Percentiles rank a stretch among this genome's conserved stretches.
These are phyloP conservation scores for Xylaria flabelliformis DNA, from an alignment of 495 filamentous ascomycete species.

Conservation along the genomic window DNA sequence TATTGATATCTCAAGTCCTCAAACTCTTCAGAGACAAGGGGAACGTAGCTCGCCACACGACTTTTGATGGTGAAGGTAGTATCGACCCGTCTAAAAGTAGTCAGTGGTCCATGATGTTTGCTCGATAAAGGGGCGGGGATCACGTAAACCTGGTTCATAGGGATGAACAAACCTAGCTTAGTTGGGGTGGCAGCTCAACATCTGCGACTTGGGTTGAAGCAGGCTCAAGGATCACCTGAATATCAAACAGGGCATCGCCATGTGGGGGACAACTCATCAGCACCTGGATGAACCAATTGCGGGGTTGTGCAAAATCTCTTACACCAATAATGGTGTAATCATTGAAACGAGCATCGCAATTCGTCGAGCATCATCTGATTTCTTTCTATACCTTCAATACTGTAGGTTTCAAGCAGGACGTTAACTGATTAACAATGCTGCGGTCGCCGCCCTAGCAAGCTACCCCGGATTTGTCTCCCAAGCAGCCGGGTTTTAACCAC, in stretches of 20 bases:
- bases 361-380: background rate
- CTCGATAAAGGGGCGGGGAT: background rate
- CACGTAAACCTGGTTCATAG: background rate
- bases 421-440: background rate
- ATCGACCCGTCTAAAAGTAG: conserved; percentile 1
- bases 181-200: background rate
- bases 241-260: conserved; percentile 13
- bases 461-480: background rate
- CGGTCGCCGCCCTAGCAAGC: background rate
- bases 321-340: too few relatives aligned
- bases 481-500: background rate
- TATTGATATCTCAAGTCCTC: conserved; percentile 7
- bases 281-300: background rate
- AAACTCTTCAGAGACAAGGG: conserved; percentile 22
- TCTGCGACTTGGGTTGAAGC: conserved; percentile 12
- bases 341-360: too few relatives aligned
- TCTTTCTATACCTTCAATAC: background rate
- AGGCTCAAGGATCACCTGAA: conserved; percentile 15
- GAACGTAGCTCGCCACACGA: background rate
- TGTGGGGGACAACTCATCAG: background rate
- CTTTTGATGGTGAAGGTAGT: conserved; percentile 6
- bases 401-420: background rate
- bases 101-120: background rate
- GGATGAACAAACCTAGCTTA: background rate
- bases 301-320: background rate